Evolutionary conservation across 2,329 filamentous ascomycete species (phyloP), one percentile per base, ranked within the genome.

Genomic region (Phialophora macrospora): DNA sequence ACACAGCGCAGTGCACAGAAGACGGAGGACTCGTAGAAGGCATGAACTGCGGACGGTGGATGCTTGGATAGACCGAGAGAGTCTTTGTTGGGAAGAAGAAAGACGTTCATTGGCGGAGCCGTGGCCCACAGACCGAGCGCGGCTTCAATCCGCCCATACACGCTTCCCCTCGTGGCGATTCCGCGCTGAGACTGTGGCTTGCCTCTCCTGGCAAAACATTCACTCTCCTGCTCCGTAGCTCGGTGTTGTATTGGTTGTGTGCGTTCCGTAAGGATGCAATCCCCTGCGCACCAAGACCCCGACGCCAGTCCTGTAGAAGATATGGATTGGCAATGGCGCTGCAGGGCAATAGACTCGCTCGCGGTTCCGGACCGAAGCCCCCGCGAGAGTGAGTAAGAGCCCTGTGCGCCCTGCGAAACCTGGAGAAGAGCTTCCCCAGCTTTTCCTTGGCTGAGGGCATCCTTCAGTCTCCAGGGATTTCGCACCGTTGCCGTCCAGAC

Each of bases 361-460:
- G 52, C 17, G 52, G 52, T 20, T 20, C 52, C 52, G 52, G 28
- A 30, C 52, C 52, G 52, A 55, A 8, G 28, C 34, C 52, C 26
- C 20, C 28, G 52, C 20, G 3, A 17, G 17, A 44, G 14, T 17
- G 6, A 7, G 38, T 8, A 8, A 44, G 11, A 9, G n/a, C 20
- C 48, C 24, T 51, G 20, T 20, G 51, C 26, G 12, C 4, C 48
- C 28, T 34, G 52, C 34, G 52, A 55, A 26, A 55, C 52, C 28
- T 30, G 52, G 52, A 55, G 52, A 55, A 55, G n/a, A 22, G 38
- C 17, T 30, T 55, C 52, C n/a, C 26, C 26, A 2, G 52, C 26
- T n/a, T 55, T 20, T 51, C 48, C 12, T 55, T 55, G 26, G 52
- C 26, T 30, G 11, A 34, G 48, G 20, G 14, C 5, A 26, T 7